These are phyloP conservation scores for Croton setiger DNA, from an alignment of 441 rosid species.

Conservation along the genomic window DNA sequence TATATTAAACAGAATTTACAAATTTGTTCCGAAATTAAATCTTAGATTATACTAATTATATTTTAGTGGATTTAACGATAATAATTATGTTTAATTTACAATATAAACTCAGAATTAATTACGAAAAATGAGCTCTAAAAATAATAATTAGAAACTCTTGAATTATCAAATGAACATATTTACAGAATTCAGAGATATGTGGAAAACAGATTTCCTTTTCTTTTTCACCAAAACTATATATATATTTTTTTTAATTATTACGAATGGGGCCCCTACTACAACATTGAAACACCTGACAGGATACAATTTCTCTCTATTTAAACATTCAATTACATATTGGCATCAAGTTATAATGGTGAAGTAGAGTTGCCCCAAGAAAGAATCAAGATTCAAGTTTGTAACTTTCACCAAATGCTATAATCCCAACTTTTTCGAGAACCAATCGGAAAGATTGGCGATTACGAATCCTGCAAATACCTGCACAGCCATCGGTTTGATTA, in stretches of 20 bases:
- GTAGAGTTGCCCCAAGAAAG: conserved; percentile 25
- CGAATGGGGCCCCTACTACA: conserved; percentile 22
- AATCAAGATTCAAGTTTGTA: conserved; percentile 6
- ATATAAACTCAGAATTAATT: no score
- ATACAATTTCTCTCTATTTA: conserved; percentile 22
- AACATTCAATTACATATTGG: conserved; percentile 19
- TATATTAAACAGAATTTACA: no score
- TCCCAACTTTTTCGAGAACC: conserved; percentile 62
- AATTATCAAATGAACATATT: background rate
- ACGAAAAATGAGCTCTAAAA: no score
- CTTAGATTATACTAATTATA: no score
- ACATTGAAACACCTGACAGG: background rate
- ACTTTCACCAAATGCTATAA: conserved; percentile 39
- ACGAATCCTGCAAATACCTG: conserved; percentile 96
- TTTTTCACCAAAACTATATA: conserved; percentile 8
- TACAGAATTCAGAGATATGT: background rate
- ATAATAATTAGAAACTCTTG: no score
- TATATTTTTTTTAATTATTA: conserved; percentile 2
- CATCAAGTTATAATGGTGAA: conserved; percentile 21
- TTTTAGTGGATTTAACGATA: no score
- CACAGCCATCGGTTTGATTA: background rate
- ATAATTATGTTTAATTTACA: no score
- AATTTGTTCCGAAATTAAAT: no score
- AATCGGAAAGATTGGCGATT: conserved; percentile 72
- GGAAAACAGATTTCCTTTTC: background rate